phyloP scores from a whole-genome alignment of 768 basidiomycete genomes.

The Leccinellum luteum region DNA sequence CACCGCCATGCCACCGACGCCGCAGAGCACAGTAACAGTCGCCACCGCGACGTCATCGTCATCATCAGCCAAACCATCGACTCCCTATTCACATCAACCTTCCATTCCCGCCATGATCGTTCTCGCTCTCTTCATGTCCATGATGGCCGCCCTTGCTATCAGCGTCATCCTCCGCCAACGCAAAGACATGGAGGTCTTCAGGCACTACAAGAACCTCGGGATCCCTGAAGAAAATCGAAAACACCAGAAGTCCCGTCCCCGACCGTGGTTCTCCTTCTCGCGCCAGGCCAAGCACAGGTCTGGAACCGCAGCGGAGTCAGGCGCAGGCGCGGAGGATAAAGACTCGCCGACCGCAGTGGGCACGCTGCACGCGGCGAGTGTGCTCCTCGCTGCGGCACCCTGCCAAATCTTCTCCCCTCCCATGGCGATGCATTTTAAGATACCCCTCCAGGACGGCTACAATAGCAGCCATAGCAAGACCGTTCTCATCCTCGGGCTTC shows the following conservation, averaged over 20 bases:
- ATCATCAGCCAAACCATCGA: neutral
- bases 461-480: conserved; percentile 10
- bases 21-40: conserved; percentile 3
- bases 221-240: neutral
- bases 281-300: neutral
- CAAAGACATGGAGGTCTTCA: neutral
- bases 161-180: conserved; percentile 21
- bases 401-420: conserved; percentile 20
- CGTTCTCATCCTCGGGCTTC: conserved; percentile 20
- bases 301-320: neutral
- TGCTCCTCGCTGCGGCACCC: conserved; percentile 26
- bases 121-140: conserved; percentile 13
- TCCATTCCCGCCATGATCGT: conserved; percentile 23
- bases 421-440: conserved; percentile 22
- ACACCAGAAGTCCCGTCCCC: neutral
- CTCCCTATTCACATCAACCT: conserved; percentile 2
- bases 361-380: conserved; percentile 22
- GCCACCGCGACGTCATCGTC: neutral
- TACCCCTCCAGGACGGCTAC: conserved; percentile 8
- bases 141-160: conserved; percentile 21
- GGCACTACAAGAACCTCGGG: neutral
- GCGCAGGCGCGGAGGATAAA: neutral
- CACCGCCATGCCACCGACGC: conserved; percentile 16
- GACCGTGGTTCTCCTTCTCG: conserved; percentile 5
- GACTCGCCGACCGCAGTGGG: conserved; percentile 16